phyloP scores from a whole-genome alignment of 2,329 filamentous ascomycete species.

The Fusarium hostae region DNA sequence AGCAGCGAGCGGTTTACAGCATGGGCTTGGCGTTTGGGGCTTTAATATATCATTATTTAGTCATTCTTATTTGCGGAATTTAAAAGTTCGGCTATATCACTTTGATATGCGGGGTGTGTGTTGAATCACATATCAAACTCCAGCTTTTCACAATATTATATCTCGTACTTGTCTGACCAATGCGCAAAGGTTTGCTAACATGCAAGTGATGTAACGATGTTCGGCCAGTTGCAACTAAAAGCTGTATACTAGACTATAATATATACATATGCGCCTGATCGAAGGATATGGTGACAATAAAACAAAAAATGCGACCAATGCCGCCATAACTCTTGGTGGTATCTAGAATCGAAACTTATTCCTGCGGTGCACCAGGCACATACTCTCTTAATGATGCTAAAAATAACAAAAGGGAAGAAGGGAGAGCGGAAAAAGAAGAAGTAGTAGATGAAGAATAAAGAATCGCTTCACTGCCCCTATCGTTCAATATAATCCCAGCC shows the following conservation, averaged over 20 bases:
- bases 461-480: constrained; percentile 11
- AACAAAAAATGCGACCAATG: constrained; percentile 15
- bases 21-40: constrained; percentile 41
- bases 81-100: constrained; percentile 1
- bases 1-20: constrained; percentile 28
- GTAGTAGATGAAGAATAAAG: neutral
- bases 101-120: neutral
- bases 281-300: constrained; percentile 23
- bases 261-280: constrained; percentile 8
- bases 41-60: constrained; percentile 10
- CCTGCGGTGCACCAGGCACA: constrained; percentile 33
- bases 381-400: constrained; percentile 25
- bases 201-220: neutral
- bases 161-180: neutral
- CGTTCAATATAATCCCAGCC: constrained; percentile 12
- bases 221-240: neutral
- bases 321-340: constrained; percentile 33
- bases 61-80: neutral
- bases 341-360: constrained; percentile 37
- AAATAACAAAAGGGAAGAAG: constrained; percentile 20
- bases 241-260: neutral
- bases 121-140: neutral
- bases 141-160: neutral
- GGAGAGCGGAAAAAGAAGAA: neutral
- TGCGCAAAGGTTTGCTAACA: neutral